Percentiles rank a stretch among this genome's conserved stretches.
phyloP scores from a whole-genome alignment of 1,284 basidiomycete species.

The Pseudomicrostroma phylloplanum region DNA sequence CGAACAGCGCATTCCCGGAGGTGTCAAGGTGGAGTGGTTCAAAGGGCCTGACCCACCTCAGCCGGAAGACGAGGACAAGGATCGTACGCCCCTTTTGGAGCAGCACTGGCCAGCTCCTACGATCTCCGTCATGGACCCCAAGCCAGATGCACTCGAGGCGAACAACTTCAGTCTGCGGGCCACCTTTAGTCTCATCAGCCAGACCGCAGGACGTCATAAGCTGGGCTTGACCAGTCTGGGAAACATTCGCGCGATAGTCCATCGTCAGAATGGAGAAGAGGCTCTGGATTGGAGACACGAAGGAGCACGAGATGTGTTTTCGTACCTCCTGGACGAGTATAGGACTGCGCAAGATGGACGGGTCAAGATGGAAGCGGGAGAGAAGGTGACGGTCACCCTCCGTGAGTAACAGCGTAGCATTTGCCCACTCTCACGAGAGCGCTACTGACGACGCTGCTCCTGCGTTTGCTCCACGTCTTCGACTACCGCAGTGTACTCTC shows the following conservation, averaged over 20 bases:
- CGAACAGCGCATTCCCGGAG: neutral
- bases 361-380: neutral
- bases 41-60: neutral
- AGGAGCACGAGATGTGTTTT: neutral
- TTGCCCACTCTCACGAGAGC: neutral
- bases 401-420: neutral
- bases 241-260: neutral
- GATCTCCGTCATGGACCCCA: neutral
- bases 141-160: conserved; percentile 1
- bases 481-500: neutral
- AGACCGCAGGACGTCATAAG: neutral
- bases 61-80: neutral
- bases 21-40: neutral
- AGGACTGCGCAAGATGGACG: neutral
- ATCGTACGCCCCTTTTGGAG: neutral
- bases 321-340: conserved; percentile 3
- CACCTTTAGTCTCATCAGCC: neutral
- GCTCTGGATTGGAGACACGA: neutral
- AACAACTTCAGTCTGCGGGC: conserved; percentile 4
- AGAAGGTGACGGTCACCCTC: neutral
- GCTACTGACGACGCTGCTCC: no score
- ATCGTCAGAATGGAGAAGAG: neutral
- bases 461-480: neutral
- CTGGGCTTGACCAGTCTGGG: conserved; percentile 1
- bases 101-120: neutral